A percentile compares a stretch with the other conserved stretches of the same genome.
Evolutionary conservation across 163 green algal genomes (phyloP).

Genomic region (Volvox carteri): DNA sequence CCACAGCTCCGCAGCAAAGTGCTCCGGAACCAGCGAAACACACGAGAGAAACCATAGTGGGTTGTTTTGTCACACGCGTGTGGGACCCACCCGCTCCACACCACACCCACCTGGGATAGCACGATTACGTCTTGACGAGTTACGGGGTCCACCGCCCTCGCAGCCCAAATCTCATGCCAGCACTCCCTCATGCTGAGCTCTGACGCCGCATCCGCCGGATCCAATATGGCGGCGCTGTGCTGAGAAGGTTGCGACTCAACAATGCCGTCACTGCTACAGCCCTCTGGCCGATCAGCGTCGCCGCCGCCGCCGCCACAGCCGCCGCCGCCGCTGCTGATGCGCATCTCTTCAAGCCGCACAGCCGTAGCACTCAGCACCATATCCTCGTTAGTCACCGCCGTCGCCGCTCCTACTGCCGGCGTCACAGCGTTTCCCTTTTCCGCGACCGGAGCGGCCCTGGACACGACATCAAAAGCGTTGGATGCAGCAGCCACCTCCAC

Average conservation of each 20-base stretch:
- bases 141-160: not conserved
- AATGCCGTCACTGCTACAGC: not conserved
- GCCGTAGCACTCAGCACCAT: not conserved
- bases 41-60: not conserved
- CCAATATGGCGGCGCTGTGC: not conserved
- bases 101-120: constrained; percentile 1
- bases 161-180: constrained; percentile 13
- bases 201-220: not conserved
- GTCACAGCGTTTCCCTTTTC: not conserved
- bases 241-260: not conserved
- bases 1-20: too few relatives aligned
- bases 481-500: not conserved
- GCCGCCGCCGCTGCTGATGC: not conserved
- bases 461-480: not conserved
- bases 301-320: not conserved
- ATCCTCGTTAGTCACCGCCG: not conserved
- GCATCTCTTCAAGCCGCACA: not conserved
- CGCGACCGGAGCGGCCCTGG: not conserved
- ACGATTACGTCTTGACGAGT: not conserved
- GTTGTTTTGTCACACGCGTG: not conserved
- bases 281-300: not conserved
- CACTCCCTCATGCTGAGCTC: not conserved
- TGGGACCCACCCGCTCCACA: not conserved
- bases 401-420: not conserved
- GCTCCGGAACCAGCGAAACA: not conserved